Evolutionary conservation across 192 early-diverging fungal genomes (phyloP).

Genomic region (Piromyces finnis): DNA sequence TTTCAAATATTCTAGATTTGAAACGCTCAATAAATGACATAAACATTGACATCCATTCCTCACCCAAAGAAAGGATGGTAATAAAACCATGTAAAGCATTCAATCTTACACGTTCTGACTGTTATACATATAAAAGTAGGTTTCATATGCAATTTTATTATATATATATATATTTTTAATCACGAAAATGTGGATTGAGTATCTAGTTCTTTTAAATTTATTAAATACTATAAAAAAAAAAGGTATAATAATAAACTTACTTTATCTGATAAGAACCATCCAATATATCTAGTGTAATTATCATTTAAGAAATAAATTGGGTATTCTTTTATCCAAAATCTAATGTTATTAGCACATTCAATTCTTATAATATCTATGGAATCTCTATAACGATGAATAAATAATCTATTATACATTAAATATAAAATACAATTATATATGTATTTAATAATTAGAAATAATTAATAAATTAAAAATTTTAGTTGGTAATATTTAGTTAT

Average conservation of each 20-base stretch:
- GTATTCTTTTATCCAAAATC: conserved; percentile 52
- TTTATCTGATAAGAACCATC: conserved; percentile 75
- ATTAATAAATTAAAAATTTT: too few relatives aligned
- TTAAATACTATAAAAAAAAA: too few relatives aligned
- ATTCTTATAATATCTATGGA: conserved; percentile 62
- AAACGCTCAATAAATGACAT: conserved; percentile 47
- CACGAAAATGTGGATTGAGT: too few relatives aligned
- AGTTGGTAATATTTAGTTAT: too few relatives aligned
- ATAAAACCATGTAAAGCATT: conserved; percentile 37
- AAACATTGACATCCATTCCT: conserved; percentile 25
- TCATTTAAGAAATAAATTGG: conserved; percentile 57
- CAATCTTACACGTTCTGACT: conserved; percentile 46
- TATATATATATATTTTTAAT: not conserved
- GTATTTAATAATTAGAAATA: not conserved
- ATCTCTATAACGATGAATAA: conserved; percentile 79
- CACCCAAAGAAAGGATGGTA: conserved; percentile 19
- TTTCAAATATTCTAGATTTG: conserved; percentile 53
- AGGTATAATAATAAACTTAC: conserved; percentile 7
- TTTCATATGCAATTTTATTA: too few relatives aligned
- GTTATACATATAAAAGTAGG: too few relatives aligned
- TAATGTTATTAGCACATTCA: conserved; percentile 68
- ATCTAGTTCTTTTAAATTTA: too few relatives aligned
- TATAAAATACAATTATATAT: not conserved
- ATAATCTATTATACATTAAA: conserved; percentile 53
- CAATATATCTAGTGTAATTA: conserved; percentile 60